Conservation (phyloP, 495 filamentous ascomycete species). For the Hypomontagnella monticulosa region DNA sequence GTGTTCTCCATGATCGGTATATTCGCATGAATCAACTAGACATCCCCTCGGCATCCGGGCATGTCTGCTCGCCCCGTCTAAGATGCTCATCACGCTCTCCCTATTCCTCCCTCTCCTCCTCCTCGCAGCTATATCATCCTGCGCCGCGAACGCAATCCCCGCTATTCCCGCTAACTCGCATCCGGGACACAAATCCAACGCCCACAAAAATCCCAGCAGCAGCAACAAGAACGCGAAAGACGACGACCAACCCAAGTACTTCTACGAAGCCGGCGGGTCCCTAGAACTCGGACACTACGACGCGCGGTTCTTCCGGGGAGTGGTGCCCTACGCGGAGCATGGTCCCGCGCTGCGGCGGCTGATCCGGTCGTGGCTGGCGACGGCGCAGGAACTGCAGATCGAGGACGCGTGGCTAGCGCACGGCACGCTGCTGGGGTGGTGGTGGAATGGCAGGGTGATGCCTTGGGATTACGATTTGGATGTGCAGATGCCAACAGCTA, state of each 20-base stretch:
- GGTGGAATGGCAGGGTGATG: constrained; percentile 87
- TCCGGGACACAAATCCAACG: not conserved
- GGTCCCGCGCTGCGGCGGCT: constrained; percentile 71
- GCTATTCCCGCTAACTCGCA: constrained; percentile 1
- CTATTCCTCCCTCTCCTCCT: constrained; percentile 9
- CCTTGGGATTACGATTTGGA: constrained; percentile 94
- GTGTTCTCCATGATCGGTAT: too few species aligned
- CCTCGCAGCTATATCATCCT: too few species aligned
- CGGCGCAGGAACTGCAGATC: constrained; percentile 67
- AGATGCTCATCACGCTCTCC: constrained; percentile 13
- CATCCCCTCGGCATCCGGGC: not conserved
- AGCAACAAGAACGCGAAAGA: not conserved
- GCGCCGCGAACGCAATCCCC: not conserved
- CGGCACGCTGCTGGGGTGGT: constrained; percentile 88
- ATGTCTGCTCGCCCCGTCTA: constrained; percentile 10
- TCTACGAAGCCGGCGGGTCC: constrained; percentile 66
- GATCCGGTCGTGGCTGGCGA: constrained; percentile 76
- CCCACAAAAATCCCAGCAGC: not conserved
- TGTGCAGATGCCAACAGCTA: constrained; percentile 74
- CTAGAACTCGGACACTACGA: constrained; percentile 76
- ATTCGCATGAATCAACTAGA: not conserved
- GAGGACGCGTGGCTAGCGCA: constrained; percentile 93
- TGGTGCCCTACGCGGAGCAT: constrained; percentile 70
- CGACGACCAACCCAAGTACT: constrained; percentile 53
- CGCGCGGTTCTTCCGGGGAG: constrained; percentile 68